Evolutionary conservation across 2,329 filamentous ascomycete genomes (phyloP), one percentile per base, ranked within the genome.

Genomic region (Xylariaceae sp.): DNA sequence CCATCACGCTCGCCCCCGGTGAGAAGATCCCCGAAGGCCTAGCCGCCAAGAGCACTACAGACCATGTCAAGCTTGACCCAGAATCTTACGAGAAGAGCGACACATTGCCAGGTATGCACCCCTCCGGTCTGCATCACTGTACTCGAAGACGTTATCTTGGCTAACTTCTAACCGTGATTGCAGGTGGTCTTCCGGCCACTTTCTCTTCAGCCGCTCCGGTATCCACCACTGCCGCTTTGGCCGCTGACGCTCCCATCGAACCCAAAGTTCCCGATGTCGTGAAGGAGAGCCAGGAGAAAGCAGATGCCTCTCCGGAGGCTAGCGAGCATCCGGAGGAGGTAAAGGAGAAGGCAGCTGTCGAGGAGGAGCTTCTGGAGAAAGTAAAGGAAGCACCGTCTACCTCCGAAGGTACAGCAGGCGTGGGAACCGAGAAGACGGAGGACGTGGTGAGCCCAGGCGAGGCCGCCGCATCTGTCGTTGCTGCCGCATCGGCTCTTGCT

Each of bases 71-170:
- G 55, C 75, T 86, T 14, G 89, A 96, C 60, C 76, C 88, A 61
- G 85, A 81, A 51, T 90, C 87, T 2, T 97, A 96, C 63, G 83
- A 94, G 61, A 85, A 85, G 62, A 80, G 81, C 48, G 84, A 84
- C 55, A 74, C 80, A 41, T 63, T 81, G 29, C 70, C 73, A 35
- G 74, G 73, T 50, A 54, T 24, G 6, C 6, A 24, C 11, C 35
- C 39, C 55, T 13, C 13, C 5, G 31, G 12, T 6, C 16, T n/a
- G 9, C 21, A 28, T 13, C 24, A 9, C 13, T 7, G 15, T 14
- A 16, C 13, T 4, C 26, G 12, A 1, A n/a, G 13, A 30, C 6
- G 15, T 13, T 3, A 36, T 15, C 19, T 41, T n/a, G n/a, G 27
- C 27, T 51, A 36, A 50, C 36, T 34, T 24, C 11, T 15, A 31